phyloP scores from a whole-genome alignment of 768 basidiomycete genomes.

The Cyclocybe aegerita region DNA sequence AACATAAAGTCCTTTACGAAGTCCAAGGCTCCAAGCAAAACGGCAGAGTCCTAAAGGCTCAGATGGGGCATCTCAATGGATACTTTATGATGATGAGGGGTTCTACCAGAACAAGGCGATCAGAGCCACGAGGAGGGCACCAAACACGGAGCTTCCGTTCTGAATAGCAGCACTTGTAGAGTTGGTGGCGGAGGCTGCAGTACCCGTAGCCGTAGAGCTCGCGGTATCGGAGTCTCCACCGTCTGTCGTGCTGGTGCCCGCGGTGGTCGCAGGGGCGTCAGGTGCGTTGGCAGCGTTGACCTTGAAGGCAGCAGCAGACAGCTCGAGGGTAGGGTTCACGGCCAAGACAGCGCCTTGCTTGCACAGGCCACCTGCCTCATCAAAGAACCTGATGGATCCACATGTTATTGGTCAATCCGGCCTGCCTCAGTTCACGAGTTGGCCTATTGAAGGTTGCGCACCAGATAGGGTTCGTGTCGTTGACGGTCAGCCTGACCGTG shows the following conservation, averaged over 20 bases:
- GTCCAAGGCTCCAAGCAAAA: too few species aligned
- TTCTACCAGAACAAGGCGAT: too few species aligned
- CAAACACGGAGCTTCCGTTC: too few species aligned
- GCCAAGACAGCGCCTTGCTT: constrained; percentile 36
- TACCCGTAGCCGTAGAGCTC: neutral
- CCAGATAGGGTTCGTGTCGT: constrained; percentile 35
- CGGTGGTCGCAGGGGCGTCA: constrained; percentile 14
- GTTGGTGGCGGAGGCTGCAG: neutral
- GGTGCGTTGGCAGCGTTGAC: constrained; percentile 33
- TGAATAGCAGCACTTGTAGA: neutral
- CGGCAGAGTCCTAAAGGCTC: too few species aligned
- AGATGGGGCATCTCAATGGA: too few species aligned
- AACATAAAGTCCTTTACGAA: too few species aligned
- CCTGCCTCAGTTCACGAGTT: too few species aligned
- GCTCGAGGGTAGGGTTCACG: constrained; percentile 31
- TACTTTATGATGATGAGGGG: too few species aligned
- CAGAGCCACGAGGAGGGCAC: too few species aligned
- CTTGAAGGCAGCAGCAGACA: constrained; percentile 33
- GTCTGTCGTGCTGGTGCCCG: constrained; percentile 6
- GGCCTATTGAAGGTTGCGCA: constrained; percentile 4
- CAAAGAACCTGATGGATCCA: constrained; percentile 32
- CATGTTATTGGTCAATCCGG: neutral
- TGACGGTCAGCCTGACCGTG: constrained; percentile 27
- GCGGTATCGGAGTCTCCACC: too few species aligned
- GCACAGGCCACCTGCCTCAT: constrained; percentile 38